Evolutionary conservation across 2,329 filamentous ascomycete genomes (phyloP).

Genomic region (Apiospora arundinis): DNA sequence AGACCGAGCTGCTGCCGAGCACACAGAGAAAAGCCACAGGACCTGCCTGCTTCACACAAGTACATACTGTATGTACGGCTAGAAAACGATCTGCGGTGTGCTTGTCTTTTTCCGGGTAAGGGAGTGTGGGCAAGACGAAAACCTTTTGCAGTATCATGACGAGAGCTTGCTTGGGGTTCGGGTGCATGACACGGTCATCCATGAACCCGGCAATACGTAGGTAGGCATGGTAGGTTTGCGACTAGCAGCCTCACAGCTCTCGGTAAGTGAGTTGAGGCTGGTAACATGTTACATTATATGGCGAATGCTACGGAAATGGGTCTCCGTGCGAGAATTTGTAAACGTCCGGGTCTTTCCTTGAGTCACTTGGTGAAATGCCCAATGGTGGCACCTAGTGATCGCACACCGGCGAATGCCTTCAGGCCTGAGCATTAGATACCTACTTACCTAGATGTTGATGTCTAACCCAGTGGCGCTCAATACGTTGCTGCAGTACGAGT

Average conservation of each 20-base stretch:
- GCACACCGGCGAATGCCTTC: not conserved
- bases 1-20: not conserved
- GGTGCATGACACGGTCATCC: not conserved
- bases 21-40: too few relatives aligned
- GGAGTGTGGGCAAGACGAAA: not conserved
- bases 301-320: too few relatives aligned
- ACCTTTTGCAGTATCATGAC: not conserved
- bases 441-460: not conserved
- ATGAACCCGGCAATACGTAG: not conserved
- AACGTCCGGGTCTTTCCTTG: not conserved
- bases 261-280: not conserved
- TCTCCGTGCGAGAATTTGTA: too few relatives aligned
- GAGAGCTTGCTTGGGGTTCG: not conserved
- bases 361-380: not conserved
- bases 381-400: not conserved
- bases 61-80: too few relatives aligned
- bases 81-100: not conserved
- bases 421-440: too few relatives aligned
- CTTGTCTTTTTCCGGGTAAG: not conserved
- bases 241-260: not conserved
- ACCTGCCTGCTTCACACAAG: too few relatives aligned
- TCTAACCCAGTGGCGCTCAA: too few relatives aligned
- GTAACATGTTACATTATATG: too few relatives aligned
- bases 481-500: not conserved
- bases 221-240: not conserved